A percentile compares a stretch with the other conserved stretches of the same genome.
Evolutionary conservation across 768 basidiomycete genomes (phyloP).

Genomic region (Naganishia randhawae): DNA sequence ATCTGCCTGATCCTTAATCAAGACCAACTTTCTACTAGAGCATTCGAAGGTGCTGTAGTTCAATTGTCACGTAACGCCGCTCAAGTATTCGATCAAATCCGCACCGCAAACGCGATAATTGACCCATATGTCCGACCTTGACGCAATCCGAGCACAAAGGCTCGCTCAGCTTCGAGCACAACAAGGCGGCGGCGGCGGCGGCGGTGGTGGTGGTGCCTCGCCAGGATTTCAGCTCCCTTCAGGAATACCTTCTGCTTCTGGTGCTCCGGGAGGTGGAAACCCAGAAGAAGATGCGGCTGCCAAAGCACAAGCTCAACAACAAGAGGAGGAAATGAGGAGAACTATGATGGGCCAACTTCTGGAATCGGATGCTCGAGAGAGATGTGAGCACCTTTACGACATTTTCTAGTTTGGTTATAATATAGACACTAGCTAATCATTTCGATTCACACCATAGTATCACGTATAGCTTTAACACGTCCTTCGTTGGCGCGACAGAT

Average conservation of each 20-base stretch:
- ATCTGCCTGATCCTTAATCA: too few relatives aligned
- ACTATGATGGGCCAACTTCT: constrained; percentile 47
- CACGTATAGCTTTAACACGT: constrained; percentile 46
- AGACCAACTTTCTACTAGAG: too few relatives aligned
- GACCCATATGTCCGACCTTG: constrained; percentile 17
- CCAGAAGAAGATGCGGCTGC: constrained; percentile 39
- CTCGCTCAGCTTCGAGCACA: constrained; percentile 20
- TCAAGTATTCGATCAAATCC: background rate
- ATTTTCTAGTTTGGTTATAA: background rate
- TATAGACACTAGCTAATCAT: background rate
- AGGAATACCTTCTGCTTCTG: constrained; percentile 38
- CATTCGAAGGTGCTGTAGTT: too few relatives aligned
- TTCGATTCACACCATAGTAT: constrained; percentile 33
- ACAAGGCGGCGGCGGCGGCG: background rate
- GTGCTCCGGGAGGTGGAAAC: constrained; percentile 32
- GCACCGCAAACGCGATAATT: background rate
- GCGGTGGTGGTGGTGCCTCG: background rate
- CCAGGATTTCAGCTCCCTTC: constrained; percentile 41
- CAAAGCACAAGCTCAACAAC: constrained; percentile 31
- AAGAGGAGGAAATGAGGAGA: constrained; percentile 49
- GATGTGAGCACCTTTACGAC: constrained; percentile 38
- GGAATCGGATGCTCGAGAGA: constrained; percentile 44
- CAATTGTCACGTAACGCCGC: background rate
- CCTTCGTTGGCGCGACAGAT: constrained; percentile 45
- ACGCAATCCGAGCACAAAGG: constrained; percentile 17